phyloP scores from a whole-genome alignment of 345 rosid genomes.

The Rhodamnia rubescens region DNA sequence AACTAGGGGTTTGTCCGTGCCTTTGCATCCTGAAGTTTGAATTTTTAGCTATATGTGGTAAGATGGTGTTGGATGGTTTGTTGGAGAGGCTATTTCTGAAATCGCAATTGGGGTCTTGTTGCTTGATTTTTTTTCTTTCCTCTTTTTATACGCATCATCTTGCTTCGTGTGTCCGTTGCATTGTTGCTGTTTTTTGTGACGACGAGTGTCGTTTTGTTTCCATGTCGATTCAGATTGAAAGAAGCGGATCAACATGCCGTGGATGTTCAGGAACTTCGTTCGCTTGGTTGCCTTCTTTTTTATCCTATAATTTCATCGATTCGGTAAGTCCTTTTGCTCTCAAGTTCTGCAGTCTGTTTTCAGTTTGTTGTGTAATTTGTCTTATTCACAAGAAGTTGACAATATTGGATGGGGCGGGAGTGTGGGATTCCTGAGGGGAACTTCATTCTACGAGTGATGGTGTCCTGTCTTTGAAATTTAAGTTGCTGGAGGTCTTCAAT shows the following conservation, averaged over 20 bases:
- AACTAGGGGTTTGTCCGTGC: neutral
- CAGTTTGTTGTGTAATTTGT: neutral
- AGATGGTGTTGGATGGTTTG: neutral
- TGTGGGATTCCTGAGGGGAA: neutral
- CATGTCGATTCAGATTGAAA: constrained; percentile 4
- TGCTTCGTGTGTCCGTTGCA: neutral
- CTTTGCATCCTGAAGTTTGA: neutral
- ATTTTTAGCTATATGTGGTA: neutral
- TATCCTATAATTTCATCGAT: constrained; percentile 44
- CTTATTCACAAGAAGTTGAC: neutral
- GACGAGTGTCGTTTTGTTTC: neutral
- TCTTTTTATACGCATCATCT: neutral
- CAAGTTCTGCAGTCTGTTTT: neutral
- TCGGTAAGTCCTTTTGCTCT: constrained; percentile 16
- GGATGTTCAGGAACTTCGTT: constrained; percentile 55
- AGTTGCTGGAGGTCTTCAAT: neutral
- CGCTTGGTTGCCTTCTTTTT: constrained; percentile 74
- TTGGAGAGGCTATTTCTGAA: neutral
- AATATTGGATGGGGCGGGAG: neutral
- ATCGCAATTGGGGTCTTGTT: neutral
- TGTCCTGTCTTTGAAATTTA: neutral
- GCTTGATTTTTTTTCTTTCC: neutral
- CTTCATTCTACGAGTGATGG: neutral
- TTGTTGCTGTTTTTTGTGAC: neutral
- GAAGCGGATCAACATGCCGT: constrained; percentile 51